A percentile compares a stretch with the other conserved stretches of the same genome.
Evolutionary conservation across 768 basidiomycete species (phyloP).

Genomic region (Punctularia strigosozonata): DNA sequence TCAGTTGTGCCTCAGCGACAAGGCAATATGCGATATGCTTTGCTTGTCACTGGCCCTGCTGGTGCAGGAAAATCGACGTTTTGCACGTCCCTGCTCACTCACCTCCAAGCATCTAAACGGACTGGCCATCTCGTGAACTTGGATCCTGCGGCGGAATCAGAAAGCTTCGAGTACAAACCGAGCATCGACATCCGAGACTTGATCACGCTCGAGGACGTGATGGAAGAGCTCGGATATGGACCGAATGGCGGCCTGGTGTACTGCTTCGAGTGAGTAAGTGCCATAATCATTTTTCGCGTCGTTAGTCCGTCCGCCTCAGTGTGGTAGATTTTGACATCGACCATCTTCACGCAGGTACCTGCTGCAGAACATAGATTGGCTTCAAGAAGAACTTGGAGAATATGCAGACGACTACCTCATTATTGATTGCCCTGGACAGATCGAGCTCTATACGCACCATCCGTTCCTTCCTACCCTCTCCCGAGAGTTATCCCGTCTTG

Average conservation of each 20-base stretch:
- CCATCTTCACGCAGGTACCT: conserved; percentile 56
- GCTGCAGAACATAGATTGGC: conserved; percentile 95
- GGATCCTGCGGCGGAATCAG: conserved; percentile 83
- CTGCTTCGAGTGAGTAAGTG: conserved; percentile 96
- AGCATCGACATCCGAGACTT: conserved; percentile 90
- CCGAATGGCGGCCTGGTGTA: conserved; percentile 97
- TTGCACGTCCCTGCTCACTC: conserved; percentile 77
- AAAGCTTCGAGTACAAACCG: conserved; percentile 87
- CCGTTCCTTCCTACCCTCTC: conserved; percentile 90
- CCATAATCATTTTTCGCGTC: conserved; percentile 2
- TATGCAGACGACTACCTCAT: conserved; percentile 95
- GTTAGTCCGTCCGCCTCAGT: not conserved
- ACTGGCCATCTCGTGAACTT: conserved; percentile 92
- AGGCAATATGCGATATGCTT: conserved; percentile 93
- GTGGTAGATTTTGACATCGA: not conserved
- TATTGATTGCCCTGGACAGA: conserved; percentile 92
- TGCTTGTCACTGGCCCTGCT: conserved; percentile 89
- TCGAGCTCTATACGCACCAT: conserved; percentile 97
- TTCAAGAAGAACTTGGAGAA: conserved; percentile 89
- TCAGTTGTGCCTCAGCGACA: no score
- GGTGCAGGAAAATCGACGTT: conserved; percentile 98
- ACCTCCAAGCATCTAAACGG: conserved; percentile 72
- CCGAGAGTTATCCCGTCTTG: conserved; percentile 59
- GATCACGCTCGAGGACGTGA: conserved; percentile 88
- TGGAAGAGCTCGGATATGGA: conserved; percentile 89